phyloP scores from a whole-genome alignment of 805 yeast genomes.

The Saccharomycopsis fibuligera region DNA sequence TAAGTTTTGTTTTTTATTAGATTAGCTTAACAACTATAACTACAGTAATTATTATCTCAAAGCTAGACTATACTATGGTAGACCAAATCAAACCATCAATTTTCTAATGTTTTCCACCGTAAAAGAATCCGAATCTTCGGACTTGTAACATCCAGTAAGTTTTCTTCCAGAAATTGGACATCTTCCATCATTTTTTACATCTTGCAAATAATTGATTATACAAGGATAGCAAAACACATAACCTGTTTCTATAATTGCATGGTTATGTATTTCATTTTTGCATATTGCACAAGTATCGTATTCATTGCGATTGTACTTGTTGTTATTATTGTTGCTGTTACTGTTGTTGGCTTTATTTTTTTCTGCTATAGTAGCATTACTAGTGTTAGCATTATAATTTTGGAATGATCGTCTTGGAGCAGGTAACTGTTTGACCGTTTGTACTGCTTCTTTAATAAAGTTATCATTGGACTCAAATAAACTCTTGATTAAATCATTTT shows the following conservation, averaged over 20 bases:
- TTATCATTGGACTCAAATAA: slow-evolving; percentile 6
- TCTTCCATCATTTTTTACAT: slow-evolving; percentile 51
- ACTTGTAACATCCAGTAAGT: slow-evolving; percentile 74
- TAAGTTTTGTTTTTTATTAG: no score
- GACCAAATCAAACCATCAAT: no score
- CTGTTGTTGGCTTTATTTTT: neutral
- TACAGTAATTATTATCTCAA: no score
- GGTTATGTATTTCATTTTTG: slow-evolving; percentile 55
- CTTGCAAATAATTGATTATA: slow-evolving; percentile 57
- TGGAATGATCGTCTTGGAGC: slow-evolving; percentile 1
- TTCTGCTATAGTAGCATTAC: neutral
- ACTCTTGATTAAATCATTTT: slow-evolving; percentile 11
- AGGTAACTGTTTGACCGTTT: slow-evolving; percentile 9
- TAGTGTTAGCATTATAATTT: neutral
- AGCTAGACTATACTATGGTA: no score
- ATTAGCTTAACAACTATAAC: no score
- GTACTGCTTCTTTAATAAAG: slow-evolving; percentile 15
- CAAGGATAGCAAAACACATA: slow-evolving; percentile 86
- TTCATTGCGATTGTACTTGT: slow-evolving; percentile 6
- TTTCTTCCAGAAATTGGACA: slow-evolving; percentile 80
- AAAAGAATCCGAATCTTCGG: no score
- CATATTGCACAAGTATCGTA: slow-evolving; percentile 62
- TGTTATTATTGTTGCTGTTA: neutral
- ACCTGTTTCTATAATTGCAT: slow-evolving; percentile 88
- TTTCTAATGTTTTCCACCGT: no score